Base-by-base conservation (phyloP, 2,329 filamentous ascomycete genomes). In the Diaporthe sp. region DNA sequence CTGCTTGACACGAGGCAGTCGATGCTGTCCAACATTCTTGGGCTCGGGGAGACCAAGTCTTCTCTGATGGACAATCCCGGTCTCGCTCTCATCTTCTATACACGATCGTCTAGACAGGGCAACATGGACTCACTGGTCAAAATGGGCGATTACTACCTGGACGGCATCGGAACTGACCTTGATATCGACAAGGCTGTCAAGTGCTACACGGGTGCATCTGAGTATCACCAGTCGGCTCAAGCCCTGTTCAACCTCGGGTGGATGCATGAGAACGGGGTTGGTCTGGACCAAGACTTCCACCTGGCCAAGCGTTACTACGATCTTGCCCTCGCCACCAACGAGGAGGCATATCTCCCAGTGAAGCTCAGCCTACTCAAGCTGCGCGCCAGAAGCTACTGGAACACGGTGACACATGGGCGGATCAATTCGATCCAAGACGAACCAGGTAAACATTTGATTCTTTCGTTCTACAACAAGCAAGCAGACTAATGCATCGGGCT, bases 261-360 rank as follows among this genome's bases (percentile, higher is more conserved):
- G 97, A 98, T 99, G 96, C 95, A 99, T 81, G 97, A 99, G 84
- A 98, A 98, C 80, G 97, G 97, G 10, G 89, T 98, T 67, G 95
- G 96, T 2, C 90, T 98, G 28, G 93, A 94, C 72, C 97, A 99
- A 82, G 97, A 99, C 81, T 99, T 97, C 82, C 97, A 99, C 81
- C 91, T 99, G 73, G 97, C 97, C 2, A 99, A 99, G 85, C 89
- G 97, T 71, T 98, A 96, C 84, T 99, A 99, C 81, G 97, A 99
- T 80, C 90, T 97, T 76, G 96, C 97, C 1, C 86, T 98, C 40
- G 95, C 96, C 80, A 96, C 96, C 0, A 99, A 98, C 79, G 89
- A 92, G 66, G 97, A 99, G 83, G 96, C 97, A 0, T 98, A 98
- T 81, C 88, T 98, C 0, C 97, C 97, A 0, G 97, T 98, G 4